Evolutionary conservation across 768 basidiomycete species (phyloP).

Genomic region (Kwoniella dendrophila): DNA sequence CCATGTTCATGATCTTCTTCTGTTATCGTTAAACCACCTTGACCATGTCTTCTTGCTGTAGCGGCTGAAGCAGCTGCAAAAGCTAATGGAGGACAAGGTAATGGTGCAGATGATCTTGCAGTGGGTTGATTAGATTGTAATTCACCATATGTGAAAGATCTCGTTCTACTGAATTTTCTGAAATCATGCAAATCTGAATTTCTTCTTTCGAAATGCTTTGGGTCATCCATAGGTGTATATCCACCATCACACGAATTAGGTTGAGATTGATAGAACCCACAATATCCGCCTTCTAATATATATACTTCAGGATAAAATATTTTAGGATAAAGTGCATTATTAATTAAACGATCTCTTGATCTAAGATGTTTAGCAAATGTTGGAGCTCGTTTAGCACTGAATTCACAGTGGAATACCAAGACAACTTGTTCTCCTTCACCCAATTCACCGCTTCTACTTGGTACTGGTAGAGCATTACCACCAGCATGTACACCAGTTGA

Average conservation of each 20-base stretch:
- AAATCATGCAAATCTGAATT: conserved; percentile 88
- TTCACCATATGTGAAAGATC: conserved; percentile 92
- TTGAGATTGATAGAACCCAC: conserved; percentile 74
- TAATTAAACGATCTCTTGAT: conserved; percentile 82
- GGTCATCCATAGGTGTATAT: conserved; percentile 96
- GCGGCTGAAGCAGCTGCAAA: conserved; percentile 51
- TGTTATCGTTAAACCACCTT: conserved; percentile 59
- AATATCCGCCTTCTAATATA: conserved; percentile 94
- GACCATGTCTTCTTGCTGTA: conserved; percentile 57
- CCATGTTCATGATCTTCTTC: conserved; percentile 70
- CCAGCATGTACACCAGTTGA: conserved; percentile 44
- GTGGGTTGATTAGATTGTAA: conserved; percentile 25
- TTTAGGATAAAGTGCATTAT: conserved; percentile 84
- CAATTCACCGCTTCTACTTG: conserved; percentile 67
- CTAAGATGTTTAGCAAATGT: conserved; percentile 95
- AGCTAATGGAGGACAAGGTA: conserved; percentile 47
- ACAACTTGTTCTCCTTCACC: conserved; percentile 69
- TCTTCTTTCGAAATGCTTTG: conserved; percentile 74
- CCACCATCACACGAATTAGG: conserved; percentile 70
- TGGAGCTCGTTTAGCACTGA: conserved; percentile 90
- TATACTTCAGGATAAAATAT: conserved; percentile 97
- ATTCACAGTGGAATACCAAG: conserved; percentile 96
- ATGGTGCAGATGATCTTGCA: conserved; percentile 24
- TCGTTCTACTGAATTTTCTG: conserved; percentile 86
- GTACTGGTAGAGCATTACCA: conserved; percentile 56